phyloP scores from a whole-genome alignment of 2,329 filamentous ascomycete genomes.

The Fusarium fracticaudum region DNA sequence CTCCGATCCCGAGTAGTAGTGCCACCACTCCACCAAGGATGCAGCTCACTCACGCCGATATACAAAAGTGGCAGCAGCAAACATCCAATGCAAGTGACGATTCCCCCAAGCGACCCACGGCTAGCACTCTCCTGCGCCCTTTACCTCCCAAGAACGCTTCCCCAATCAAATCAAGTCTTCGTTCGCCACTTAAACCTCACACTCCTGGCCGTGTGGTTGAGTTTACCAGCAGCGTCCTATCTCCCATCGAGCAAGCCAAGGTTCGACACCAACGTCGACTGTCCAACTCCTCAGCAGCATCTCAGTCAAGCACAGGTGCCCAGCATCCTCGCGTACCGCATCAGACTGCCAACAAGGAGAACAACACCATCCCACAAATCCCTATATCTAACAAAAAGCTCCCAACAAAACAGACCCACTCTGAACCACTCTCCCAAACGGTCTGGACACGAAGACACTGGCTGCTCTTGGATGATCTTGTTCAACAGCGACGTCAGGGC shows the following conservation, averaged over 20 bases:
- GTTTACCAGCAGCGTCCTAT: slow-evolving; percentile 62
- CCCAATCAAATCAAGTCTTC: slow-evolving; percentile 65
- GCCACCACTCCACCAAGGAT: slow-evolving; percentile 51
- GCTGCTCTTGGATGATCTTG: slow-evolving; percentile 61
- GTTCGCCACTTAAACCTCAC: slow-evolving; percentile 66
- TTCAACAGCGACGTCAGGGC: slow-evolving; percentile 58
- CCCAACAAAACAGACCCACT: slow-evolving; percentile 22
- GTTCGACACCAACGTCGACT: slow-evolving; percentile 45
- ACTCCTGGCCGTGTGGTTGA: slow-evolving; percentile 68
- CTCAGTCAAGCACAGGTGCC: slow-evolving; percentile 18
- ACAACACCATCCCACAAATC: slow-evolving; percentile 39
- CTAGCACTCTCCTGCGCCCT: slow-evolving; percentile 56
- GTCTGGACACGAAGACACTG: slow-evolving; percentile 63
- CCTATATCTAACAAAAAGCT: slow-evolving; percentile 44
- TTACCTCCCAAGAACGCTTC: slow-evolving; percentile 62
- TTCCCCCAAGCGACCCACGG: slow-evolving; percentile 47
- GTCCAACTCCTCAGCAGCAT: slow-evolving; percentile 38
- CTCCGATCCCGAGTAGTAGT: slow-evolving; percentile 28
- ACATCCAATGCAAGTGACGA: slow-evolving; percentile 51
- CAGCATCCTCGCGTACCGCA: slow-evolving; percentile 18
- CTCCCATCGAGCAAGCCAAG: slow-evolving; percentile 54
- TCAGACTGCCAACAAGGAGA: slow-evolving; percentile 48
- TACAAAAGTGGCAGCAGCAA: slow-evolving; percentile 54
- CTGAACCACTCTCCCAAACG: slow-evolving; percentile 51
- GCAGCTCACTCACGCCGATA: slow-evolving; percentile 55